Evolutionary conservation across 768 basidiomycete species (phyloP), one percentile per base, ranked within the genome.

Genomic region (Suillus americanus): DNA sequence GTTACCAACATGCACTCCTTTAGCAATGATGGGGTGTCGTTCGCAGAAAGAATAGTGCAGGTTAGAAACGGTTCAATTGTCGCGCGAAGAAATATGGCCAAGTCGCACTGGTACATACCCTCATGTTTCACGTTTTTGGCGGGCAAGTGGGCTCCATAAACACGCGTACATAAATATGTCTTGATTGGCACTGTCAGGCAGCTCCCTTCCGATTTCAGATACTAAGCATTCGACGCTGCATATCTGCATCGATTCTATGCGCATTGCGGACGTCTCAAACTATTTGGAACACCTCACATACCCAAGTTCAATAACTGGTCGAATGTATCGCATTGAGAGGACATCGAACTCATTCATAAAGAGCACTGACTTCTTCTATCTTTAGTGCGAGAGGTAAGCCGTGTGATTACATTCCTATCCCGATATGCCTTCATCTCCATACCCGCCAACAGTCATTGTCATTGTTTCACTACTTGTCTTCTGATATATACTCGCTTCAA

Each of bases 301-400:
- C 40, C 40, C 18, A n/a, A 28, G 18, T 7, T 57, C 40, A 28
- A 16, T 25, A 57, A 28, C 38, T 40, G 3, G 57, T 59, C 57
- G 57, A 30, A 59, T 59, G 57, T 20, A 41, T 59, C 10, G 28
- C 18, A 41, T 41, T 30, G 57, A 59, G 57, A 59, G 25, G 40
- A 59, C 18, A 28, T 41, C 28, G 57, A 59, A 40, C 40, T 30
- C 57, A 57, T 40, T 57, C 38, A 20, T 59, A 59, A 59, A 28
- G 57, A 7, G 57, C 38, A 41, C 16, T 18, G 40, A 41, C 40
- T 25, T 20, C 37, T 57, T 57, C 23, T 41, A 41, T 41, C 40
- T 59, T 59, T 41, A 59, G 57, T 41, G 25, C 40, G 12, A 40
- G 5, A 40, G 38, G 57, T 59, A 41, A 59, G 57, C 12, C 18